These are phyloP conservation scores for Actinidia chinensis DNA, from an alignment of 179 eudicot genomes.

Conservation along the genomic window DNA sequence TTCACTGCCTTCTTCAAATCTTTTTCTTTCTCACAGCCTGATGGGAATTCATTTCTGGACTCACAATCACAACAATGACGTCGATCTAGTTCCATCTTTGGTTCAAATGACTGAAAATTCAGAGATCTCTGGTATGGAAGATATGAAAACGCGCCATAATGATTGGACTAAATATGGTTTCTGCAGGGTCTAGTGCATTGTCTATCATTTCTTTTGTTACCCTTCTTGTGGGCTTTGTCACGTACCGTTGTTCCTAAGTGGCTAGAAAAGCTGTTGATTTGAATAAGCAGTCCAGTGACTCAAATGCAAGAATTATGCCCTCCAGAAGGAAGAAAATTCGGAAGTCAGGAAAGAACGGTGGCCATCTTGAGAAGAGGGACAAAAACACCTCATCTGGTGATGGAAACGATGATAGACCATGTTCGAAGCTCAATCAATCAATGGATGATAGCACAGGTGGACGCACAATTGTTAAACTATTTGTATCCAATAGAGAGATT, in stretches of 20 bases:
- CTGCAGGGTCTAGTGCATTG: conserved; percentile 35
- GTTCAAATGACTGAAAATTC: conserved; percentile 29
- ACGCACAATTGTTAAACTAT: conserved; percentile 60
- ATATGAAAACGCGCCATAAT: conserved; percentile 22
- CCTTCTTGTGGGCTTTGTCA: conserved; percentile 27
- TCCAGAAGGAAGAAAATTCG: conserved; percentile 63
- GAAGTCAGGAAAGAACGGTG: conserved; percentile 33
- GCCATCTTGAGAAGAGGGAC: background rate
- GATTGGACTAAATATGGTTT: no score
- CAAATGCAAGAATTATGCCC: conserved; percentile 29
- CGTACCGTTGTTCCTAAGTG: conserved; percentile 20
- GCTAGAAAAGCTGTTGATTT: conserved; percentile 21
- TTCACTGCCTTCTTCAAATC: conserved; percentile 23
- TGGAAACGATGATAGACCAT: no score
- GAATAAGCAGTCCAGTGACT: conserved; percentile 22
- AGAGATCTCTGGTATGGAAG: conserved; percentile 13
- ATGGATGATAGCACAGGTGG: conserved; percentile 43
- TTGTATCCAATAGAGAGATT: conserved; percentile 58
- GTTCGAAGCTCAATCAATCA: conserved; percentile 33
- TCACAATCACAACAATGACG: conserved; percentile 28
- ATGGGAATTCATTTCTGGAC: conserved; percentile 15
- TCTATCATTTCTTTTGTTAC: conserved; percentile 32
- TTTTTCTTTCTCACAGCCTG: conserved; percentile 25
- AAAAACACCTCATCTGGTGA: no score
- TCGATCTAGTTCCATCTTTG: conserved; percentile 40